Evolutionary conservation across 192 early-diverging fungal genomes (phyloP).

Genomic region (Radiomyces spectabilis): DNA sequence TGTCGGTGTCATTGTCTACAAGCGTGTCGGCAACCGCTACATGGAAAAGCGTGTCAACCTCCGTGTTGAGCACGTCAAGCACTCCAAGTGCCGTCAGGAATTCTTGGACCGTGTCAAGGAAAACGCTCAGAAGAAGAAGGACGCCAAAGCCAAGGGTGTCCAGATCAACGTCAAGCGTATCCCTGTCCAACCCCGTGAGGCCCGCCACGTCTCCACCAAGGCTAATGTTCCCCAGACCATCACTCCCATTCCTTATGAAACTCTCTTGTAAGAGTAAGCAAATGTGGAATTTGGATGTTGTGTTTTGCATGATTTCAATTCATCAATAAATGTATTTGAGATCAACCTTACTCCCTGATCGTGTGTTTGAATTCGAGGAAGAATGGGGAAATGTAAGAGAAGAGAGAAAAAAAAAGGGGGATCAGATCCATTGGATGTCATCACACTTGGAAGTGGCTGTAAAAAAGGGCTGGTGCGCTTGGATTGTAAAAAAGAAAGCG

Average conservation of each 20-base stretch:
- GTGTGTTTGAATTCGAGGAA: no score
- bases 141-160: constrained; percentile 50
- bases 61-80: constrained; percentile 97
- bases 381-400: no score
- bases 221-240: constrained; percentile 89
- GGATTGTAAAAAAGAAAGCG: no score
- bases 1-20: constrained; percentile 98
- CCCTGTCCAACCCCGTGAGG: constrained; percentile 80
- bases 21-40: constrained; percentile 96
- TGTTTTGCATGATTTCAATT: no score
- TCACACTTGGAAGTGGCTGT: no score
- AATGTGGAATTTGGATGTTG: no score
- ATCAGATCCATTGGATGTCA: no score
- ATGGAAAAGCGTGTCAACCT: constrained; percentile 98
- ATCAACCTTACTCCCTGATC: no score
- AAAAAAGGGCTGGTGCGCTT: no score
- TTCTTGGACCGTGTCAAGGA: constrained; percentile 96
- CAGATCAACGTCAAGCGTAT: constrained; percentile 82
- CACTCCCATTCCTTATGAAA: constrained; percentile 93
- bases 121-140: constrained; percentile 79
- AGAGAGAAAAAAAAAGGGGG: no score
- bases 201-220: constrained; percentile 81
- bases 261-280: constrained; percentile 25
- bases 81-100: constrained; percentile 98
- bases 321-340: no score